phyloP scores from a whole-genome alignment of 1,139 yeast genomes.

The Hansenula lynferdii region DNA sequence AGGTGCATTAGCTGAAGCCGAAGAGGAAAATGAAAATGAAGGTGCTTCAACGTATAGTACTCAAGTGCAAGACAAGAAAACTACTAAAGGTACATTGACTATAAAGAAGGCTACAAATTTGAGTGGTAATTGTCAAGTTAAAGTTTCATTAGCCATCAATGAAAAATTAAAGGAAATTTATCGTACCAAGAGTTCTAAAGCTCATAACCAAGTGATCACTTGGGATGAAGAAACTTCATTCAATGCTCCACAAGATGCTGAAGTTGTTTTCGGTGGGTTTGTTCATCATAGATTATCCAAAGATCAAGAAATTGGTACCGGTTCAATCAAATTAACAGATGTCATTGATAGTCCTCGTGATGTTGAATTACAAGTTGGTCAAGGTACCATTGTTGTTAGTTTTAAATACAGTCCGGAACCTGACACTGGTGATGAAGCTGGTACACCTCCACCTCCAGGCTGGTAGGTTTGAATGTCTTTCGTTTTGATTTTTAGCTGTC shows the following conservation, averaged over 20 bases:
- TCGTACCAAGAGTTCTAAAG: slow-evolving; percentile 61
- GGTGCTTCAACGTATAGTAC: slow-evolving; percentile 13
- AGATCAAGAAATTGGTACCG: slow-evolving; percentile 58
- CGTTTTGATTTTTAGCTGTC: neutral
- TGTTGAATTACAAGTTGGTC: slow-evolving; percentile 18
- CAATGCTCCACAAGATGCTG: slow-evolving; percentile 58
- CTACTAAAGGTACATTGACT: slow-evolving; percentile 42
- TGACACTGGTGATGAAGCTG: slow-evolving; percentile 7
- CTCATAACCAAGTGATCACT: slow-evolving; percentile 39
- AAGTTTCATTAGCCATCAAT: slow-evolving; percentile 45
- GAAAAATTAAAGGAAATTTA: slow-evolving; percentile 53
- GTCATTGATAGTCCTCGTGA: slow-evolving; percentile 25
- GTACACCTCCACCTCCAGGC: slow-evolving; percentile 15
- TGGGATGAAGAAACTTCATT: slow-evolving; percentile 70
- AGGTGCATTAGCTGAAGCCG: slow-evolving; percentile 8
- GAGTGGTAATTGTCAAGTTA: slow-evolving; percentile 41
- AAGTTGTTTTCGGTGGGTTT: slow-evolving; percentile 52
- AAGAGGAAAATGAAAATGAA: slow-evolving; percentile 1
- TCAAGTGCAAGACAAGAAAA: slow-evolving; percentile 13
- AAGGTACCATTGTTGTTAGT: slow-evolving; percentile 19
- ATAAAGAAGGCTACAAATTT: slow-evolving; percentile 35
- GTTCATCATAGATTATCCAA: slow-evolving; percentile 76
- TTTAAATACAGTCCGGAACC: slow-evolving; percentile 22
- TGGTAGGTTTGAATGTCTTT: slow-evolving; percentile 6
- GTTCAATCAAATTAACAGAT: slow-evolving; percentile 37